These are phyloP conservation scores for Agaricus sinodeliciosus DNA, from an alignment of 768 basidiomycete species.

Conservation along the genomic window DNA sequence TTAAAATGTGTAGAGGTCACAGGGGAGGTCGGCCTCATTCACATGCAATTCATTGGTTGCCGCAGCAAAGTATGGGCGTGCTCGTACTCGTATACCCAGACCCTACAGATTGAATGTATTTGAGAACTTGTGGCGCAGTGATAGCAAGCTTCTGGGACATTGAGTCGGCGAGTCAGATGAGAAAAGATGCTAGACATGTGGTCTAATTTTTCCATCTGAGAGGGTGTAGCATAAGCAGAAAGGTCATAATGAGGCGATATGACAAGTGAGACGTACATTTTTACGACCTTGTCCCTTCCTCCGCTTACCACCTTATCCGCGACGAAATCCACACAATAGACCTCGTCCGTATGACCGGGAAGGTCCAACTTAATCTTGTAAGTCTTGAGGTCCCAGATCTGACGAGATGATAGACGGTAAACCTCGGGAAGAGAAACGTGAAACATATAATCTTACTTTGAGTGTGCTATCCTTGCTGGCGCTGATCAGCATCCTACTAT, in stretches of 20 bases:
- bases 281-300: conserved; percentile 85
- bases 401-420: conserved; percentile 4
- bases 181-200: too few relatives aligned
- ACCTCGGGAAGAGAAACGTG: neutral
- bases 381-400: conserved; percentile 97
- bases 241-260: neutral
- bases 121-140: too few relatives aligned
- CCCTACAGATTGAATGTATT: too few relatives aligned
- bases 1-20: too few relatives aligned
- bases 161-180: too few relatives aligned
- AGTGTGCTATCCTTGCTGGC: conserved; percentile 95
- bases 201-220: conserved; percentile 16
- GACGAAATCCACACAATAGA: conserved; percentile 98
- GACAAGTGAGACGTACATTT: conserved; percentile 64
- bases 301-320: conserved; percentile 99
- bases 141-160: too few relatives aligned
- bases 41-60: too few relatives aligned
- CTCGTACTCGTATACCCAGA: too few relatives aligned
- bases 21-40: too few relatives aligned
- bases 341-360: conserved; percentile 95
- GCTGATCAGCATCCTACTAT: conserved; percentile 85
- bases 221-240: neutral
- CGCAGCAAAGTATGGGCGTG: too few relatives aligned
- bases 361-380: conserved; percentile 93
- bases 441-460: conserved; percentile 51